A percentile compares a stretch with the other conserved stretches of the same genome.
phyloP scores from a whole-genome alignment of 352 stramenopile species.

The Globisporangium yorkense region DNA sequence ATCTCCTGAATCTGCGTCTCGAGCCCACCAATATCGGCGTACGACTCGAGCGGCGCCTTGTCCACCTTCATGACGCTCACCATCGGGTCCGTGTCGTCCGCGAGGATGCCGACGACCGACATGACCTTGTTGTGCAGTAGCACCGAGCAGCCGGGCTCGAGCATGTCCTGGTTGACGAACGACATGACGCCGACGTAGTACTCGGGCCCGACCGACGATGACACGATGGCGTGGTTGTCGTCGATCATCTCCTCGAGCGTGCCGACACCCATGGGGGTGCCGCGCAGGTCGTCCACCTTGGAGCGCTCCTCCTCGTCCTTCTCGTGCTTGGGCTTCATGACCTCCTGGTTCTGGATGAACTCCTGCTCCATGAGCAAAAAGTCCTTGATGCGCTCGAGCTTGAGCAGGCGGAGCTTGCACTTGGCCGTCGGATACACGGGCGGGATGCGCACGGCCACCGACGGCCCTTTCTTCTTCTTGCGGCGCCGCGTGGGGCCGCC shows the following conservation, averaged over 20 bases:
- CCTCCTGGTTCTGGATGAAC: slow-evolving; percentile 99
- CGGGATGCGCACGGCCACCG: slow-evolving; percentile 86
- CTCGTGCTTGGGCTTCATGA: slow-evolving; percentile 99
- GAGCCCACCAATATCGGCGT: slow-evolving; percentile 99
- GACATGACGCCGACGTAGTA: slow-evolving; percentile 99
- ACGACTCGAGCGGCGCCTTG: slow-evolving; percentile 98
- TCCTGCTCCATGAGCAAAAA: slow-evolving; percentile 99
- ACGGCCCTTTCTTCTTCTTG: slow-evolving; percentile 91
- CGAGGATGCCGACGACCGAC: slow-evolving; percentile 98
- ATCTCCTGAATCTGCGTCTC: slow-evolving; percentile 97
- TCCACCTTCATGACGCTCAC: slow-evolving; percentile 99
- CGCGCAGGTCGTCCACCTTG: slow-evolving; percentile 99
- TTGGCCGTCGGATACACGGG: slow-evolving; percentile 96
- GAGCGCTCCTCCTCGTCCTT: slow-evolving; percentile 98
- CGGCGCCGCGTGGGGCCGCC: slow-evolving; percentile 82
- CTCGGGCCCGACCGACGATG: slow-evolving; percentile 95
- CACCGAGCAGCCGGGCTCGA: slow-evolving; percentile 98
- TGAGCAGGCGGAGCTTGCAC: slow-evolving; percentile 99
- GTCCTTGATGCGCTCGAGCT: slow-evolving; percentile 99
- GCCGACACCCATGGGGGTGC: slow-evolving; percentile 97
- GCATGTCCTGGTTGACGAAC: slow-evolving; percentile 99
- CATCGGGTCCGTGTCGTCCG: slow-evolving; percentile 99
- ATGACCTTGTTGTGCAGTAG: slow-evolving; percentile 99
- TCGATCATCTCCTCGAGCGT: slow-evolving; percentile 99
- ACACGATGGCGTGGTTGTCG: slow-evolving; percentile 99